Conservation (phyloP, 805 yeast species). For the Saccharomycopsis amapae region DNA sequence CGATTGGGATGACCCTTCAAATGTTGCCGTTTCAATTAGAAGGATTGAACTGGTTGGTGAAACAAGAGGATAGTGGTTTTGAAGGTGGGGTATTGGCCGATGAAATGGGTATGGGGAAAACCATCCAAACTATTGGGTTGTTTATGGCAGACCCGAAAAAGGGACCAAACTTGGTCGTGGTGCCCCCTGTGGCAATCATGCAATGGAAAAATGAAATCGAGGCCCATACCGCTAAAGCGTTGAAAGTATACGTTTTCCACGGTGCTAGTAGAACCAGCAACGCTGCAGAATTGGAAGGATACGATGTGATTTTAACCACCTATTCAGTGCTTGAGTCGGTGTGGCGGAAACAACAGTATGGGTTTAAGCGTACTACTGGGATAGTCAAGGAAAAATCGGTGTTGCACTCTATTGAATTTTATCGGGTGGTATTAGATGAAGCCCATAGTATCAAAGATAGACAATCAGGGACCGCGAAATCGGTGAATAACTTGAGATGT, state of each 20-base stretch:
- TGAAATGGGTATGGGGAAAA: slow-evolving; percentile 99
- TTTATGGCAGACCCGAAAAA: slow-evolving; percentile 62
- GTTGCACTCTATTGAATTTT: slow-evolving; percentile 67
- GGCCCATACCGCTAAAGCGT: slow-evolving; percentile 64
- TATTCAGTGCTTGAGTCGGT: slow-evolving; percentile 89
- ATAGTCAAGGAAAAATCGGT: slow-evolving; percentile 67
- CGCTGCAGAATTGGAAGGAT: slow-evolving; percentile 44
- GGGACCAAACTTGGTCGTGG: slow-evolving; percentile 81
- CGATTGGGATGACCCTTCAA: slow-evolving; percentile 64
- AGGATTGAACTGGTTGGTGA: slow-evolving; percentile 82
- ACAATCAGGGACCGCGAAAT: slow-evolving; percentile 86
- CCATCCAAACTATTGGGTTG: slow-evolving; percentile 90
- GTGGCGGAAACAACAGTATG: slow-evolving; percentile 73
- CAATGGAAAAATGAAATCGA: slow-evolving; percentile 96
- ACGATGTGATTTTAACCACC: slow-evolving; percentile 84
- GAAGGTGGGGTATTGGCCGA: slow-evolving; percentile 93
- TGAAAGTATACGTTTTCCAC: slow-evolving; percentile 70
- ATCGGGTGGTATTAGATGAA: slow-evolving; percentile 87
- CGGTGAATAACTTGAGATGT: slow-evolving; percentile 70
- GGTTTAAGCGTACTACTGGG: slow-evolving; percentile 69
- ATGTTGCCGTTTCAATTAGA: slow-evolving; percentile 89
- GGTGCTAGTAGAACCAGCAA: slow-evolving; percentile 71
- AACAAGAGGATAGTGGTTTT: slow-evolving; percentile 74
- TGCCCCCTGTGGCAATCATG: slow-evolving; percentile 97
- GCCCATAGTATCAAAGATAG: slow-evolving; percentile 97